Base-by-base conservation (phyloP, 257 asterid genomes). In the Penstemon barbatus region DNA sequence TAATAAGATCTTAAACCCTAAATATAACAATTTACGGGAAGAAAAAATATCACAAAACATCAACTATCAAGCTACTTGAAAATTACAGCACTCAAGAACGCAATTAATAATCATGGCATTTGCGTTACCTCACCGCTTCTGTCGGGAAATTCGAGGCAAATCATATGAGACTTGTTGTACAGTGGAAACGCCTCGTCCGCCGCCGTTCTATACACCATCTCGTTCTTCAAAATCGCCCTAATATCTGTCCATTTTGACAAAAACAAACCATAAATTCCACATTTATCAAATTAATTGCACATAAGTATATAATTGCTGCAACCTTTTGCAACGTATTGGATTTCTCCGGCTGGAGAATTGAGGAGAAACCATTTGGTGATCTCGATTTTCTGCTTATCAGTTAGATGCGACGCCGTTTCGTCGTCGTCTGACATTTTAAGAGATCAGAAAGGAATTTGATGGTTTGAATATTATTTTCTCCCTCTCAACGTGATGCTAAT, bases 291-390 rank as follows among this genome's bases (percentile, higher is more conserved):
- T 49, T 11, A 25, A 61, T 33, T 43, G 52, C 3, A 15, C 7
- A 13, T n/a, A 63, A 13, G 64, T 61, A 41, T 57, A 57, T 33
- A 6, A 8, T 15, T 44, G 52, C 3, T 8, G 33, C 57, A 46
- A 91, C 98, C 98, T 87, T 87, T 90, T 76, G 97, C 94, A 40
- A 93, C 87, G 82, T 86, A 93, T 71, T 90, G 94, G 79, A 88
- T 85, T 85, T 93, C 98, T 52, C 97, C 98, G 74, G 96, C 82
- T 57, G 98, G 98, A 60, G 97, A 84, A 66, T 93, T 93, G 75
- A 93, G 94, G 66, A 93, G 95, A 78, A 93, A 93, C 98, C 98
- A 90, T 84, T 88, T 93, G 72, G 97, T 93, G 70, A 93, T 85
- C 83, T 88, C 96, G 66, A 90, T 82, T 71, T 85, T 93, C 79